phyloP scores from a whole-genome alignment of 1,284 basidiomycete species.

The Phylloporus sp. region DNA sequence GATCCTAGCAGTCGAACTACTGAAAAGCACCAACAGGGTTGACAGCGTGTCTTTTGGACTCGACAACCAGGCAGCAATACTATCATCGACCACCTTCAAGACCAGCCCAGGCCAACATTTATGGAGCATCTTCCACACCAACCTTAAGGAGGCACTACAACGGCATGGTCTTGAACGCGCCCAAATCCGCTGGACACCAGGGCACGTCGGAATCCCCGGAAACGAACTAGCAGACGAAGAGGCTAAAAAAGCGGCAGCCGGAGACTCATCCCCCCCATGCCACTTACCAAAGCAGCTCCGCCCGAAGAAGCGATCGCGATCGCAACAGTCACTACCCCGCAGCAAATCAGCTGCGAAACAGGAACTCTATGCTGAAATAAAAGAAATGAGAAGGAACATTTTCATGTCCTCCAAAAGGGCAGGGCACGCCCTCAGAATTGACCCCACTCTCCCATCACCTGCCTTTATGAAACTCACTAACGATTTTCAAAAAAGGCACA shows the following conservation, averaged over 20 bases:
- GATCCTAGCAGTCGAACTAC: conserved; percentile 15
- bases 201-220: background rate
- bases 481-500: background rate
- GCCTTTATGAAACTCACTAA: background rate
- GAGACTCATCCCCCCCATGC: background rate
- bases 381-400: no score
- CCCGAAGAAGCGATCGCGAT: no score
- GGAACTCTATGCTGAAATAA: no score
- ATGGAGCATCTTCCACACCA: conserved; percentile 5
- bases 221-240: background rate
- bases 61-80: conserved; percentile 6
- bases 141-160: no score
- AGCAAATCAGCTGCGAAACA: no score
- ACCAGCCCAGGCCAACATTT: conserved; percentile 3
- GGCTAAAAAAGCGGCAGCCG: background rate
- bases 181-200: background rate
- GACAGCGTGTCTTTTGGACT: background rate
- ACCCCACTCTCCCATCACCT: background rate
- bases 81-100: background rate
- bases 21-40: no score
- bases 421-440: background rate
- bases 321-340: no score
- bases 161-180: background rate
- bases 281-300: no score
- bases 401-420: no score